Conservation (phyloP, 2,329 filamentous ascomycete species). For the Ophiostoma triangulosporum region DNA sequence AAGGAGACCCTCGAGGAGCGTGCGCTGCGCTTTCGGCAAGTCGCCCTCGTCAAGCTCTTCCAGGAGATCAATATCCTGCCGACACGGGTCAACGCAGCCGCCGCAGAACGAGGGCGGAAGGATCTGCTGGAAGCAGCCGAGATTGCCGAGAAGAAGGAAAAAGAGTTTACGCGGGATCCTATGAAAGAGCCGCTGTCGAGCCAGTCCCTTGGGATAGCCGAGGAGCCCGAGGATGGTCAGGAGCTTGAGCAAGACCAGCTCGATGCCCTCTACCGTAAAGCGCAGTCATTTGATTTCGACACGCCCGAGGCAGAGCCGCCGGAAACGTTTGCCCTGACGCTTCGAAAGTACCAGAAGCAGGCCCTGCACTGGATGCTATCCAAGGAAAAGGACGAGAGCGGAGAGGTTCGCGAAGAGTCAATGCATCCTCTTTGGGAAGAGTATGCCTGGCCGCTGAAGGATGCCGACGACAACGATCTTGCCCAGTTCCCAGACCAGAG, state of each 20-base stretch:
- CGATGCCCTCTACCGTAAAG: constrained; percentile 86
- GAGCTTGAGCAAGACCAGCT: constrained; percentile 93
- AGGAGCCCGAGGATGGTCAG: constrained; percentile 69
- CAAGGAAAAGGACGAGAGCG: constrained; percentile 70
- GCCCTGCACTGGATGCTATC: constrained; percentile 91
- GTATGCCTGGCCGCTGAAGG: constrained; percentile 77
- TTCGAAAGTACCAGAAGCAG: constrained; percentile 91
- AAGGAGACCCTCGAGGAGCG: constrained; percentile 79
- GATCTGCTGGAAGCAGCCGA: constrained; percentile 79
- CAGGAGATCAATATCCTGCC: constrained; percentile 78
- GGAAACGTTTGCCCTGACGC: constrained; percentile 64
- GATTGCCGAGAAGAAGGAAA: constrained; percentile 63
- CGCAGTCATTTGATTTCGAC: constrained; percentile 89
- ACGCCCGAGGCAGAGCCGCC: constrained; percentile 79
- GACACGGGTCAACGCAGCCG: constrained; percentile 56
- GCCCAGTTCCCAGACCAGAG: constrained; percentile 50
- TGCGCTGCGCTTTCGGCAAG: constrained; percentile 67
- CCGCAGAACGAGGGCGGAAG: constrained; percentile 68
- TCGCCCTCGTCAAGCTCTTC: constrained; percentile 77
- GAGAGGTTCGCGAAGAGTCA: constrained; percentile 44
- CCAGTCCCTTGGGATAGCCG: constrained; percentile 23
- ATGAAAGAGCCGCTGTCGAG: not conserved
- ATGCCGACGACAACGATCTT: constrained; percentile 70
- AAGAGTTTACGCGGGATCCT: constrained; percentile 23
- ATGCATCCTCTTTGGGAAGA: constrained; percentile 99